Evolutionary conservation across 129 eudicot species (phyloP).

Genomic region (Escallonia rubra): DNA sequence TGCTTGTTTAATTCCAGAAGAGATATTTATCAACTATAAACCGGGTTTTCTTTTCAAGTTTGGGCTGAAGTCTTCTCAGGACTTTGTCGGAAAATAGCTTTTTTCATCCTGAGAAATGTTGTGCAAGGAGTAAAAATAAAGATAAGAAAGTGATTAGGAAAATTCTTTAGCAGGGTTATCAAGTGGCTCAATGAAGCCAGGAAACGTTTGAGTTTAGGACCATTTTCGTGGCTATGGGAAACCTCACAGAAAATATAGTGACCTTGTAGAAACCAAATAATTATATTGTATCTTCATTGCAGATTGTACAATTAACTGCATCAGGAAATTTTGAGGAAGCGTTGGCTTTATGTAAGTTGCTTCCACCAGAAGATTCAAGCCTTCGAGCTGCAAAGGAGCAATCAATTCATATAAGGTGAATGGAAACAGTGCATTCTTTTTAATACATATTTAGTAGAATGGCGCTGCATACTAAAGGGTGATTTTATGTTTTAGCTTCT

Average conservation of each 20-base stretch:
- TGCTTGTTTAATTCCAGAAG: too few relatives aligned
- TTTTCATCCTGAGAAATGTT: too few relatives aligned
- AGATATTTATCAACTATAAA: too few relatives aligned
- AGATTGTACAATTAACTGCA: conserved; percentile 97
- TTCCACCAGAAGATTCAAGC: conserved; percentile 95
- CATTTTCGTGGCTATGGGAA: conserved; percentile 6
- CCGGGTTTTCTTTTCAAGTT: too few relatives aligned
- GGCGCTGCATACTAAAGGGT: background rate
- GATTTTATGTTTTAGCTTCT: too few relatives aligned
- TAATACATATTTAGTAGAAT: background rate
- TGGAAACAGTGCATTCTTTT: background rate
- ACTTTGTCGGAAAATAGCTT: too few relatives aligned
- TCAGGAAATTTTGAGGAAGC: conserved; percentile 99
- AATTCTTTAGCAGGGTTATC: too few relatives aligned
- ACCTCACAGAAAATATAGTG: background rate
- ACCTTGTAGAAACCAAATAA: conserved; percentile 12
- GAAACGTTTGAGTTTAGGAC: conserved; percentile 6
- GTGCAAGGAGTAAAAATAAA: too few relatives aligned
- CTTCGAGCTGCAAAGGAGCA: conserved; percentile 96
- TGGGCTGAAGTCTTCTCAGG: too few relatives aligned
- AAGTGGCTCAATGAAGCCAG: background rate
- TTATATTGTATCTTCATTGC: conserved; percentile 23
- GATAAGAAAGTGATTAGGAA: too few relatives aligned
- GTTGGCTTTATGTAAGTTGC: conserved; percentile 85
- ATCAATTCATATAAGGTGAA: conserved; percentile 89